Evolutionary conservation across 1,284 basidiomycete genomes (phyloP).

Genomic region (Trametes versicolor): DNA sequence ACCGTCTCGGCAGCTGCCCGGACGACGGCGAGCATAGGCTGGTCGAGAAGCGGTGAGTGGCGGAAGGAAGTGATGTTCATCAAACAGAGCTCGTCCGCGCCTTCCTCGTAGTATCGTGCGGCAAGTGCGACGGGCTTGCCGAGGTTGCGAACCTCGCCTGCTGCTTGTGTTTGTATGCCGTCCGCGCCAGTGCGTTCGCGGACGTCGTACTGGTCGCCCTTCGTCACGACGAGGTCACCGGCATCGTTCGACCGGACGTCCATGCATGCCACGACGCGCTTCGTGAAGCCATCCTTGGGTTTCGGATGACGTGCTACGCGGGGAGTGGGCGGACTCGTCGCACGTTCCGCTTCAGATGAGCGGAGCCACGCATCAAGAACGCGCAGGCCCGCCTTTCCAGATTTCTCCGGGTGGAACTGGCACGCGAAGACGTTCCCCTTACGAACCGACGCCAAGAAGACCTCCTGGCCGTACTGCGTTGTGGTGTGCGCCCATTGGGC

Average conservation of each 20-base stretch:
- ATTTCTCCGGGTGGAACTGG: conserved; percentile 99
- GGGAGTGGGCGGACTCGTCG: conserved; percentile 42
- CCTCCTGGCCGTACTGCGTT: conserved; percentile 93
- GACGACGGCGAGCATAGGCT: conserved; percentile 98
- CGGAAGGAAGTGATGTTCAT: conserved; percentile 99
- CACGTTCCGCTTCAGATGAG: conserved; percentile 56
- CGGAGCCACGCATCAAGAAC: conserved; percentile 89
- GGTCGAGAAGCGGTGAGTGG: conserved; percentile 93
- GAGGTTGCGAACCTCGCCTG: conserved; percentile 93
- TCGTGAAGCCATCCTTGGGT: conserved; percentile 78
- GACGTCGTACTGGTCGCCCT: conserved; percentile 99
- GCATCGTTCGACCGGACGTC: conserved; percentile 97
- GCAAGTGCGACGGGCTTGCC: conserved; percentile 97
- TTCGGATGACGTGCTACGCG: conserved; percentile 52
- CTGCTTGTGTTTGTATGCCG: conserved; percentile 50
- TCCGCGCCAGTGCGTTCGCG: conserved; percentile 66
- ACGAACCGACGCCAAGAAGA: conserved; percentile 90
- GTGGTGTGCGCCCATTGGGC: conserved; percentile 86
- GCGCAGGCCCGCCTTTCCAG: conserved; percentile 88
- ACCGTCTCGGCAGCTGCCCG: conserved; percentile 89
- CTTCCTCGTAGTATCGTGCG: conserved; percentile 85
- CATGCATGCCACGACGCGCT: conserved; percentile 97
- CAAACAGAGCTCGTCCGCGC: conserved; percentile 97
- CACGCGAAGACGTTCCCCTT: conserved; percentile 92
- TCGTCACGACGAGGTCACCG: conserved; percentile 98